Percentiles rank a stretch among this genome's conserved stretches.
Evolutionary conservation across 805 yeast species (phyloP).

Genomic region (Ogataea philodendri): DNA sequence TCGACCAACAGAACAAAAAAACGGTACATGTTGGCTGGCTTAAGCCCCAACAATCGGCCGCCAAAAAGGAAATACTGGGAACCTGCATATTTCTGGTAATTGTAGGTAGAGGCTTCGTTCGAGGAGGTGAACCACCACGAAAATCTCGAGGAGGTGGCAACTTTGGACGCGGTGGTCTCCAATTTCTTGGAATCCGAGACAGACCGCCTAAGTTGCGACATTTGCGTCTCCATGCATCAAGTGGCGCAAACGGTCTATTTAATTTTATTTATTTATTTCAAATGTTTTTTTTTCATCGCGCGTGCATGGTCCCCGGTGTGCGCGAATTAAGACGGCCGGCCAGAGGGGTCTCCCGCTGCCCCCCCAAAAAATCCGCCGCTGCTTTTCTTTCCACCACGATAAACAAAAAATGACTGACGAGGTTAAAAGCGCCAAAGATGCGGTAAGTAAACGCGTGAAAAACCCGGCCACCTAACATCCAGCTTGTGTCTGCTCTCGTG

Average conservation of each 20-base stretch:
- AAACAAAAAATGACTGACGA: slow-evolving; percentile 26
- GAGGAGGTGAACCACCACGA: slow-evolving; percentile 3
- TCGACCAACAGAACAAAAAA: slow-evolving; percentile 15
- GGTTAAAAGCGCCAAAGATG: slow-evolving; percentile 31
- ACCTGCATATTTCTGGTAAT: slow-evolving; percentile 44
- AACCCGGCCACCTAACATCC: slow-evolving; percentile 20
- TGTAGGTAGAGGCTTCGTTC: slow-evolving; percentile 18
- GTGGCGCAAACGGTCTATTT: slow-evolving; percentile 6
- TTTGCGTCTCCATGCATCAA: slow-evolving; percentile 3
- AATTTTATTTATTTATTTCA: slow-evolving; percentile 4
- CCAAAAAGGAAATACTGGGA: slow-evolving; percentile 53
- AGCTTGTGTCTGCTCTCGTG: slow-evolving; percentile 76
- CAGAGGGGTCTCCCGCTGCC: slow-evolving; percentile 10
- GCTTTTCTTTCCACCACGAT: slow-evolving; percentile 13
- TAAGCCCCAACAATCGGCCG: slow-evolving; percentile 55
- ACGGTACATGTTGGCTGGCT: slow-evolving; percentile 13
- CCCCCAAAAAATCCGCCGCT: slow-evolving; percentile 10
- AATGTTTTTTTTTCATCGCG: slow-evolving; percentile 5
- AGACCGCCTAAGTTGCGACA: no score
- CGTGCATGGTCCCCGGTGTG: slow-evolving; percentile 13
- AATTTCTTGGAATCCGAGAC: no score
- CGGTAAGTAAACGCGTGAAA: slow-evolving; percentile 23
- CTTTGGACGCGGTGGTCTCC: no score
- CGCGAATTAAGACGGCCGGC: slow-evolving; percentile 9
- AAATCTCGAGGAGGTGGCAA: no score